Evolutionary conservation across 345 rosid species (phyloP).

Genomic region (Toxicodendron radicans): DNA sequence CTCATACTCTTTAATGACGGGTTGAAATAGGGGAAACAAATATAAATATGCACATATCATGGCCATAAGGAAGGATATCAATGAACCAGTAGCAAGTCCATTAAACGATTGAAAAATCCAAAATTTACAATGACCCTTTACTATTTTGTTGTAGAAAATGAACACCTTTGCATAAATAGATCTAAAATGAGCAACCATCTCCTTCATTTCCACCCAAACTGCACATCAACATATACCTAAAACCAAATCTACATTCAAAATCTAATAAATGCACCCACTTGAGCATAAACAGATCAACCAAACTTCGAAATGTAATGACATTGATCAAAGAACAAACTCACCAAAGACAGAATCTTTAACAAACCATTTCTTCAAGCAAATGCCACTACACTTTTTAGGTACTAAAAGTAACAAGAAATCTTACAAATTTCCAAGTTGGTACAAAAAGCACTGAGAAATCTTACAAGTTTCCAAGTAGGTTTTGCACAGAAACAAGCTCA

Average conservation of each 20-base stretch:
- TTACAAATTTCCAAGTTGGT: conserved; percentile 9
- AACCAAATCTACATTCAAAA: neutral
- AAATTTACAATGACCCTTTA: conserved; percentile 35
- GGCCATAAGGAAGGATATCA: conserved; percentile 45
- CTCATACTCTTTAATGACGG: conserved; percentile 23
- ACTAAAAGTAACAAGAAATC: conserved; percentile 1
- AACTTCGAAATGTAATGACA: neutral
- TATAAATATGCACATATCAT: conserved; percentile 39
- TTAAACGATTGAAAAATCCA: conserved; percentile 40
- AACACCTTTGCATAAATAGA: conserved; percentile 26
- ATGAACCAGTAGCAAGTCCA: conserved; percentile 39
- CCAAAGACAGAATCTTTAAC: neutral
- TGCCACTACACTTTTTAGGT: neutral
- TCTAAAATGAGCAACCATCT: conserved; percentile 35
- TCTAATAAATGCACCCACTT: neutral
- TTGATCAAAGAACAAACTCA: neutral
- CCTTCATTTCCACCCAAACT: neutral
- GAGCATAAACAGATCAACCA: conserved; percentile 10
- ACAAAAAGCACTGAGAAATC: too few species aligned
- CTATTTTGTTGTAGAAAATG: conserved; percentile 29
- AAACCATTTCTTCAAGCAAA: conserved; percentile 15
- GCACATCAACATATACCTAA: neutral
- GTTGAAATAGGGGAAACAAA: conserved; percentile 44
- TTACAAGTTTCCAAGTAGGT: too few species aligned
- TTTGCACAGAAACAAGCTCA: neutral